phyloP scores from a whole-genome alignment of 257 asterid genomes.

The Vinca minor region DNA sequence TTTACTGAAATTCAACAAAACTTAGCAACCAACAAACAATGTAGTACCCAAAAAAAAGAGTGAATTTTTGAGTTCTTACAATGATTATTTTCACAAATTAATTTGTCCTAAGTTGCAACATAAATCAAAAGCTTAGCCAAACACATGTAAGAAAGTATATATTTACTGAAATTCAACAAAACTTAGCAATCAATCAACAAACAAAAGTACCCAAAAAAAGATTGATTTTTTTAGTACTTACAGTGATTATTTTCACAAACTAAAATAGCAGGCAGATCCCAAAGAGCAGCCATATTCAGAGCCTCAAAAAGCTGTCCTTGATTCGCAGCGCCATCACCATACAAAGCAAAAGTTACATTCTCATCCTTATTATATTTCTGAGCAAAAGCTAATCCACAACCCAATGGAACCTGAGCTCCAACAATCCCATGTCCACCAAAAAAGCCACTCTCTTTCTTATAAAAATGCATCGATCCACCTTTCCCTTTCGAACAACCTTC shows the following conservation, averaged over 20 bases:
- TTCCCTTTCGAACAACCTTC: slow-evolving; percentile 89
- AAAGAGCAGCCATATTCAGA: slow-evolving; percentile 87
- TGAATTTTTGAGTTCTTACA: too few species aligned
- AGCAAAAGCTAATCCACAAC: slow-evolving; percentile 85
- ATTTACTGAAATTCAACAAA: neutral
- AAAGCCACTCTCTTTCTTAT: slow-evolving; percentile 74
- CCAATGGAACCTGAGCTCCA: slow-evolving; percentile 92
- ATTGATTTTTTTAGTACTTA: slow-evolving; percentile 25
- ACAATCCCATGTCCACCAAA: slow-evolving; percentile 98
- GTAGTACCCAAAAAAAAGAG: too few species aligned
- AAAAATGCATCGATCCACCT: slow-evolving; percentile 98
- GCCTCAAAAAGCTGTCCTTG: slow-evolving; percentile 99
- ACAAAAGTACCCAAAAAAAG: slow-evolving; percentile 1
- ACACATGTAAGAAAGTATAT: neutral
- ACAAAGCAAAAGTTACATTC: slow-evolving; percentile 68
- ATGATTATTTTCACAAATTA: too few species aligned
- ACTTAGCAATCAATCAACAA: slow-evolving; percentile 8
- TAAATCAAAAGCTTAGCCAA: neutral
- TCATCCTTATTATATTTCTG: slow-evolving; percentile 90
- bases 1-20: too few species aligned
- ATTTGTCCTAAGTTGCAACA: neutral
- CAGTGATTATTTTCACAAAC: slow-evolving; percentile 99
- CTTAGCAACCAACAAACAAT: too few species aligned
- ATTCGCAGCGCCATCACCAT: slow-evolving; percentile 97
- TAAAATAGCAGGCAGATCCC: slow-evolving; percentile 94